Conservation (phyloP, 2,329 filamentous ascomycete species). For the Talaromyces verruculosus region DNA sequence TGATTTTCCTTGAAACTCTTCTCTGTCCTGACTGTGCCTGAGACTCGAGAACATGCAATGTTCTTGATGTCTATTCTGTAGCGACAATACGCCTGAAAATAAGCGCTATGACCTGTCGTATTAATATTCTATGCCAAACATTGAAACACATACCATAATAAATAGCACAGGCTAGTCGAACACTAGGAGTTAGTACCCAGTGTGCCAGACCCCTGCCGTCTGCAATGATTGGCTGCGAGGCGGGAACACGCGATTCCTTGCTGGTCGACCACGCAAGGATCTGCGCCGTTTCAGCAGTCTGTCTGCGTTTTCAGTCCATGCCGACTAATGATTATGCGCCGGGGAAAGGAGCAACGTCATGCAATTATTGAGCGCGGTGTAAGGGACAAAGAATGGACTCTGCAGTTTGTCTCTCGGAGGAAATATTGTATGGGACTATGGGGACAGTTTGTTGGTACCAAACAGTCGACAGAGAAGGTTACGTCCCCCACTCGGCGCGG, state of each 20-base stretch:
- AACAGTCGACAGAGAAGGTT: background rate
- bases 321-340: background rate
- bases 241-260: slow-evolving; percentile 13
- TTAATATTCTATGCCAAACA: background rate
- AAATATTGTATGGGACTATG: background rate
- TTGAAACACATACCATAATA: background rate
- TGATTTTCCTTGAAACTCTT: background rate
- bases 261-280: slow-evolving; percentile 15
- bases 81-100: background rate
- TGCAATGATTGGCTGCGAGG: background rate
- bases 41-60: background rate
- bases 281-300: background rate
- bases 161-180: background rate
- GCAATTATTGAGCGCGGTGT: background rate
- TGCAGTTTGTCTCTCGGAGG: background rate
- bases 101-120: slow-evolving; percentile 2
- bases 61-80: background rate
- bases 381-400: background rate
- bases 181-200: background rate
- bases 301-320: background rate
- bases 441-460: background rate
- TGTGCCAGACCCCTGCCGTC: slow-evolving; percentile 10
- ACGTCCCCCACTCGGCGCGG: background rate
- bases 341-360: background rate
- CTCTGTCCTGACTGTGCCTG: background rate